These are phyloP conservation scores for Neurospora pannonica DNA, from an alignment of 495 filamentous ascomycete genomes.

Conservation along the genomic window DNA sequence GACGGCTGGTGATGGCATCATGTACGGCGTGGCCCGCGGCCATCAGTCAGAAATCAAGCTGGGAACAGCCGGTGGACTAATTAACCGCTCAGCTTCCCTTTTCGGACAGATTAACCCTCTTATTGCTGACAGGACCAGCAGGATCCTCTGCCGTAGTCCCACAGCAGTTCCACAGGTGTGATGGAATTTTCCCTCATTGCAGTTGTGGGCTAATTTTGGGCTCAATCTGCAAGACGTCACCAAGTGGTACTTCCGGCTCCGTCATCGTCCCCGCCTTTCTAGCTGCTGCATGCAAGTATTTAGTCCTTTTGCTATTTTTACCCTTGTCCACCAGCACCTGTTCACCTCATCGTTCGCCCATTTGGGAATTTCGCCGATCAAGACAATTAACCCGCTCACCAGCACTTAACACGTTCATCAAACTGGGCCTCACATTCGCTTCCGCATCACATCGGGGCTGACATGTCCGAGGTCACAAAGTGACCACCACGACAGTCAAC, in stretches of 20 bases:
- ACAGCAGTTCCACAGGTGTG: conserved; percentile 1
- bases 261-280: background rate
- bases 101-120: conserved; percentile 9
- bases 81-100: conserved; percentile 19
- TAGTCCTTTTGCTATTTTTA: conserved; percentile 15
- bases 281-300: background rate
- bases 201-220: conserved; percentile 22
- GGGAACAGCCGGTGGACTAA: conserved; percentile 14
- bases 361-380: background rate
- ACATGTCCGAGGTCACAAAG: conserved; percentile 11
- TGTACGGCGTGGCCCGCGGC: background rate
- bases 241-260: background rate
- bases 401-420: background rate
- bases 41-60: background rate
- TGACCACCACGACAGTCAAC: background rate
- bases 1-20: background rate
- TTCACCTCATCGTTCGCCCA: background rate
- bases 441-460: background rate
- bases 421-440: conserved; percentile 1
- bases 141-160: background rate
- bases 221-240: conserved; percentile 1
- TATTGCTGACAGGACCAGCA: background rate
- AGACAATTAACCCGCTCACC: background rate
- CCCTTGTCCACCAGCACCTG: background rate
- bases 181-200: conserved; percentile 18